Conservation (phyloP, 2,329 filamentous ascomycete genomes). For the Colletotrichum tamarilloi region DNA sequence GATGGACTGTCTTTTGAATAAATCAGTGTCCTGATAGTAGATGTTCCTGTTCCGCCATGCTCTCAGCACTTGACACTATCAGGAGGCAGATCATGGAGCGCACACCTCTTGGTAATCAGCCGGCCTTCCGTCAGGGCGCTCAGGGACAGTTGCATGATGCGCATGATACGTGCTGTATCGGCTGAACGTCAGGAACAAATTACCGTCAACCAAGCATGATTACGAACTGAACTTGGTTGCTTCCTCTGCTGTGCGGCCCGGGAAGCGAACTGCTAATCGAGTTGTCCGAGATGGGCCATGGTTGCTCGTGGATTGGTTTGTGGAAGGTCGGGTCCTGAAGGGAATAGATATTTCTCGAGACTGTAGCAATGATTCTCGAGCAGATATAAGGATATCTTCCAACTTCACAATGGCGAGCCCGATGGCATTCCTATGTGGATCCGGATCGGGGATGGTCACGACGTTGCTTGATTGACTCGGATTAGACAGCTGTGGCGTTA, state of each 20-base stretch:
- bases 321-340: constrained; percentile 50
- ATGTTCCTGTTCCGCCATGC: constrained; percentile 69
- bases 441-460: constrained; percentile 20
- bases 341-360: constrained; percentile 59
- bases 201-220: not conserved
- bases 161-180: constrained; percentile 63
- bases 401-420: constrained; percentile 60
- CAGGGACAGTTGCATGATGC: constrained; percentile 69
- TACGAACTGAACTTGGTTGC: constrained; percentile 63
- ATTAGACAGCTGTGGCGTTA: constrained; percentile 20
- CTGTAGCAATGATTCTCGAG: constrained; percentile 61
- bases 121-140: constrained; percentile 66
- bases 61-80: not conserved
- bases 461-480: constrained; percentile 4
- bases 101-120: constrained; percentile 71
- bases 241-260: constrained; percentile 59
- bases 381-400: constrained; percentile 63
- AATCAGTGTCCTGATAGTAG: constrained; percentile 79
- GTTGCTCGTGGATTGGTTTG: constrained; percentile 9
- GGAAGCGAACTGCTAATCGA: constrained; percentile 51
- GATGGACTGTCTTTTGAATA: constrained; percentile 76
- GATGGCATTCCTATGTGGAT: constrained; percentile 25
- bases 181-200: not conserved
- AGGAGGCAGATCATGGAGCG: not conserved
- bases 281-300: not conserved